Evolutionary conservation across 768 basidiomycete genomes (phyloP).

Genomic region (Boletus edulis): DNA sequence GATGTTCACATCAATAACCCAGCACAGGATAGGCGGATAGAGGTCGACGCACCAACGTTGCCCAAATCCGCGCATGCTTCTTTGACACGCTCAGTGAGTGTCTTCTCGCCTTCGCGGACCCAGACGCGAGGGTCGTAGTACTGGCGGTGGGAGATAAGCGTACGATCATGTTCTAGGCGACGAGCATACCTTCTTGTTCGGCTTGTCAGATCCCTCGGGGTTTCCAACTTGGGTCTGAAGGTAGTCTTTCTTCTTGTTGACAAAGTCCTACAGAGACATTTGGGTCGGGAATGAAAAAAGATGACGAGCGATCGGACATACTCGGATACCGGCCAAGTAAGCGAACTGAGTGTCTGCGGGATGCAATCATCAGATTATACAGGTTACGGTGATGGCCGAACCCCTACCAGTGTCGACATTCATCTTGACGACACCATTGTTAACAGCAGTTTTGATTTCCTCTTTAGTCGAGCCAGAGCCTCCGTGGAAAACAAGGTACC

Average conservation of each 20-base stretch:
- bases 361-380: conserved; percentile 2
- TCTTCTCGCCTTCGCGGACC: conserved; percentile 99
- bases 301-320: conserved; percentile 29
- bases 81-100: conserved; percentile 81
- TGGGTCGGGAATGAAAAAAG: not conserved
- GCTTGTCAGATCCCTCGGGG: conserved; percentile 95
- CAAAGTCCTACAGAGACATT: conserved; percentile 62
- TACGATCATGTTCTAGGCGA: not conserved
- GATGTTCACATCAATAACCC: not conserved
- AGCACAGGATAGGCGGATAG: not conserved
- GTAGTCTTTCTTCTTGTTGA: conserved; percentile 84
- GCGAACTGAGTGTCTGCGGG: conserved; percentile 82
- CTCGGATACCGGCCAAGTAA: conserved; percentile 82
- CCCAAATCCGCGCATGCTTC: conserved; percentile 92
- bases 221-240: conserved; percentile 91
- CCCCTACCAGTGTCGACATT: conserved; percentile 84
- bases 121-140: conserved; percentile 96
- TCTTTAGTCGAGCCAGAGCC: conserved; percentile 97
- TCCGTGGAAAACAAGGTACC: conserved; percentile 99
- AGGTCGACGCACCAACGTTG: conserved; percentile 47
- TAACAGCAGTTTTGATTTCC: conserved; percentile 90
- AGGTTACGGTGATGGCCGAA: not conserved
- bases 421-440: conserved; percentile 97
- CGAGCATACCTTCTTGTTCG: conserved; percentile 89
- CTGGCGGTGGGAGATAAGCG: conserved; percentile 33